Conservation (phyloP, 306 rosid genomes). For the Elaeagnus macrophylla region DNA sequence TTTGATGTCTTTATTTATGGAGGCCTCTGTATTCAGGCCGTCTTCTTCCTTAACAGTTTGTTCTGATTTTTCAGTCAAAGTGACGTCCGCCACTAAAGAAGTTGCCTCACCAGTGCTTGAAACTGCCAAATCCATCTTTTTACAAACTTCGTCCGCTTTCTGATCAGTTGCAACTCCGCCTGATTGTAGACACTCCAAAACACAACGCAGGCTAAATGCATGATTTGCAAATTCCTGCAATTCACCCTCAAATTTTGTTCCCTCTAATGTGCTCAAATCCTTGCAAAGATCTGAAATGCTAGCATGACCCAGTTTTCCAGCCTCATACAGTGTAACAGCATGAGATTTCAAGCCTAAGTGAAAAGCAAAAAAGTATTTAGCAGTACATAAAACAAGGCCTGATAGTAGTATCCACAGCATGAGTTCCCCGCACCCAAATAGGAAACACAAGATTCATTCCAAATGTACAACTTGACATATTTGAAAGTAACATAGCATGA, state of each 20-base stretch:
- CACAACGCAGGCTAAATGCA: slow-evolving; percentile 88
- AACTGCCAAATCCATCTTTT: slow-evolving; percentile 28
- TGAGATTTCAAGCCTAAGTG: slow-evolving; percentile 82
- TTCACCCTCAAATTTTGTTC: slow-evolving; percentile 89
- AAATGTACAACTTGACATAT: no score
- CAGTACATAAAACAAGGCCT: not conserved
- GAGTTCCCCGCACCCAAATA: no score
- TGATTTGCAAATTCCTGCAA: slow-evolving; percentile 94
- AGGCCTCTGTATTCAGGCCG: slow-evolving; percentile 22
- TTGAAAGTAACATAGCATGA: no score
- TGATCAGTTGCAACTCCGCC: slow-evolving; percentile 55
- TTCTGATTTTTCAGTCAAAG: slow-evolving; percentile 34
- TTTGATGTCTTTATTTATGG: slow-evolving; percentile 22
- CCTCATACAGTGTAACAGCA: slow-evolving; percentile 96
- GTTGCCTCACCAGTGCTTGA: slow-evolving; percentile 36
- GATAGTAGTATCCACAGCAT: not conserved
- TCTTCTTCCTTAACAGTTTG: slow-evolving; percentile 21
- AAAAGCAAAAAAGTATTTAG: slow-evolving; percentile 9
- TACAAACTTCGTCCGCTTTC: slow-evolving; percentile 34
- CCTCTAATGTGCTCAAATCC: slow-evolving; percentile 77
- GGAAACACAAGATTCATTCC: no score
- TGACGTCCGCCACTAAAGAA: slow-evolving; percentile 33
- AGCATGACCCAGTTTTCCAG: slow-evolving; percentile 88
- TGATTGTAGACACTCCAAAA: slow-evolving; percentile 75
- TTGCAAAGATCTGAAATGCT: slow-evolving; percentile 89